Percentiles rank a stretch among this genome's conserved stretches.
Evolutionary conservation across 73 alveolate species (phyloP).

Genomic region (Paramecium bursaria): DNA sequence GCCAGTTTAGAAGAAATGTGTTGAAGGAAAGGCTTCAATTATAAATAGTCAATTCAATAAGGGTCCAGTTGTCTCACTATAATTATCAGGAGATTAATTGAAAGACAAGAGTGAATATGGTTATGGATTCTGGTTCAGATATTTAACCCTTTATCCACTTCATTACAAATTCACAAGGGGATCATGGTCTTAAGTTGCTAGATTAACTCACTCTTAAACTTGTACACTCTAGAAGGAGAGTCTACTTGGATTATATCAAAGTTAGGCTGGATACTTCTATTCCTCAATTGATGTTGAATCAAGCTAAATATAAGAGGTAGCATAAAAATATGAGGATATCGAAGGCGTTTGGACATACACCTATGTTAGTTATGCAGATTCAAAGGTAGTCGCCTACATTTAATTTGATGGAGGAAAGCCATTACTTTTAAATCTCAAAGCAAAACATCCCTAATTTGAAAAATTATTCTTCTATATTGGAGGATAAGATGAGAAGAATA

Average conservation of each 20-base stretch:
- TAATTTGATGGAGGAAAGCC: neutral
- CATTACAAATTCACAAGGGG: neutral
- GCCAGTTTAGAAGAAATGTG: neutral
- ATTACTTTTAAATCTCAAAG: slow-evolving; percentile 15
- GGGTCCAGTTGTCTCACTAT: neutral
- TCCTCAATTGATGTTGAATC: neutral
- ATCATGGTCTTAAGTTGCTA: neutral
- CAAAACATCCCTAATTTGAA: slow-evolving; percentile 44
- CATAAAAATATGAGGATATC: slow-evolving; percentile 38
- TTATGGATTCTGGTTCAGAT: neutral
- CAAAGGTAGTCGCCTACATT: slow-evolving; percentile 19
- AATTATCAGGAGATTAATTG: neutral
- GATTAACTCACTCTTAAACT: too few relatives aligned
- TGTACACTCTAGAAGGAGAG: neutral
- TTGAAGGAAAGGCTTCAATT: neutral
- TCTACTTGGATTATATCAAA: too few relatives aligned
- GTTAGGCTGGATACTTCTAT: neutral
- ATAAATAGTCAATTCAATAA: too few relatives aligned
- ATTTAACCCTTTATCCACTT: too few relatives aligned
- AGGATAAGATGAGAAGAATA: slow-evolving; percentile 36
- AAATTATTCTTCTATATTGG: slow-evolving; percentile 51
- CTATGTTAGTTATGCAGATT: slow-evolving; percentile 47
- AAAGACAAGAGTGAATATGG: neutral
- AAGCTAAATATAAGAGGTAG: neutral
- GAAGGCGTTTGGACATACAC: slow-evolving; percentile 61